Base-by-base conservation (phyloP, 345 rosid species). In the Acer saccharum region DNA sequence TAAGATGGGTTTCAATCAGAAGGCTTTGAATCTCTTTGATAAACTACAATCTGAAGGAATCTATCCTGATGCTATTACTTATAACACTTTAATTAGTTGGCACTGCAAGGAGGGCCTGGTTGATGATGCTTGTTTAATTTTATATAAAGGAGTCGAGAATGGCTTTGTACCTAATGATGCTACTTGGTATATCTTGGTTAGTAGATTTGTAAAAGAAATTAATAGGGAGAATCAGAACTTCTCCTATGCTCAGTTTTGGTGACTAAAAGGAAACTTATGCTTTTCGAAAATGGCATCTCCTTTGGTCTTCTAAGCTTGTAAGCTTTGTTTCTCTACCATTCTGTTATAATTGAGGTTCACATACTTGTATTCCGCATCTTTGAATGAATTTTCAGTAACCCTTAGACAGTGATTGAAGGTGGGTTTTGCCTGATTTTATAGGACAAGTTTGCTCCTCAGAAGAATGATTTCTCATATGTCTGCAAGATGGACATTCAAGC, bases 51-150 rank as follows among this genome's bases (percentile, higher is more conserved):
- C 17, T 85, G 98, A 93, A 88, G 93, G 94, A 48, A 87, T 93
- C 70, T 44, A 74, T 77, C 95, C 98, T 6, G 98, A 93, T 86
- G 82, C 86, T 20, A 84, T 93, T 81, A 92, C 95, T 23, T 93
- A 92, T 69, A 95, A 93, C 81, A 93, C 97, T 67, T 78, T 93
- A 83, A 88, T 95, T 71, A 86, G 91, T 77, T 86, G 94, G 95
- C 82, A 88, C 52, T 92, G 93, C 83, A 88, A 88, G 81, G 87
- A 73, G 77, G 89, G 91, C 65, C 77, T 79, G 85, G 78, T 86
- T 64, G 83, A 85, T 67, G 94, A 87, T 80, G 97, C 98, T 8
- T 89, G 80, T 77, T 87, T 79, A 27, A 83, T 95, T 66, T 83
- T 95, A 11, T 72, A 72, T 54, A 84, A 81, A 85, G 90, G 94